Conservation (phyloP, 2,329 filamentous ascomycete genomes). For the Graphium sp. region DNA sequence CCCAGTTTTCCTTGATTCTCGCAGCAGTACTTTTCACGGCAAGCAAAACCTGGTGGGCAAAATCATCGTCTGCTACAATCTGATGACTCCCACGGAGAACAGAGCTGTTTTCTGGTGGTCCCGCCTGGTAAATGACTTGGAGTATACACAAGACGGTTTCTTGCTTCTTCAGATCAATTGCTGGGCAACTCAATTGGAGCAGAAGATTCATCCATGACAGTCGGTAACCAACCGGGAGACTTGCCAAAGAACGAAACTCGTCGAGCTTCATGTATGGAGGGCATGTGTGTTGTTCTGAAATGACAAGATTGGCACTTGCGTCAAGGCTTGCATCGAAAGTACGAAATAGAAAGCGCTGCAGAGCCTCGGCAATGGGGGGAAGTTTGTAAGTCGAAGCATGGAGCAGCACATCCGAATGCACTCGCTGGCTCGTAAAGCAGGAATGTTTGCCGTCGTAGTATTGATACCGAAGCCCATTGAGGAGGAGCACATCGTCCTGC, state of each 20-base stretch:
- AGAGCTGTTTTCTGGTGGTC: slow-evolving; percentile 11
- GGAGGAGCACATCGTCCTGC: slow-evolving; percentile 20
- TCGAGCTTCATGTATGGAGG: slow-evolving; percentile 28
- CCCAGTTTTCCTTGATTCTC: slow-evolving; percentile 31
- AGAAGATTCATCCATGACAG: slow-evolving; percentile 41
- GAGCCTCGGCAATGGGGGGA: slow-evolving; percentile 11
- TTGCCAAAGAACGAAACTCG: slow-evolving; percentile 35
- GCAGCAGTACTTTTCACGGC: slow-evolving; percentile 13
- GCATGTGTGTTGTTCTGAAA: slow-evolving; percentile 29
- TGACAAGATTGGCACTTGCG: slow-evolving; percentile 20
- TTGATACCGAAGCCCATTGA: slow-evolving; percentile 23
- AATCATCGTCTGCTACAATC: slow-evolving; percentile 14
- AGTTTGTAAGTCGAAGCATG: slow-evolving; percentile 25
- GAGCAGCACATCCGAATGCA: slow-evolving; percentile 15
- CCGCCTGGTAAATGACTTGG: slow-evolving; percentile 31
- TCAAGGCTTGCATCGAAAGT: slow-evolving; percentile 11
- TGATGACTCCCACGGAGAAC: slow-evolving; percentile 15
- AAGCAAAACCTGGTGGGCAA: slow-evolving; percentile 14
- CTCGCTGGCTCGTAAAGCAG: slow-evolving; percentile 6
- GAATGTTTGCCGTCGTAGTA: slow-evolving; percentile 15
- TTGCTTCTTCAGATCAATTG: slow-evolving; percentile 29
- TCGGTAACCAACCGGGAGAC: slow-evolving; percentile 25
- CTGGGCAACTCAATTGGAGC: slow-evolving; percentile 25
- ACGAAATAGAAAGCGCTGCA: slow-evolving; percentile 22
- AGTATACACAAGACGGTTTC: slow-evolving; percentile 28